Evolutionary conservation across 495 filamentous ascomycete species (phyloP).

Genomic region (Penicillium ochrochloron): DNA sequence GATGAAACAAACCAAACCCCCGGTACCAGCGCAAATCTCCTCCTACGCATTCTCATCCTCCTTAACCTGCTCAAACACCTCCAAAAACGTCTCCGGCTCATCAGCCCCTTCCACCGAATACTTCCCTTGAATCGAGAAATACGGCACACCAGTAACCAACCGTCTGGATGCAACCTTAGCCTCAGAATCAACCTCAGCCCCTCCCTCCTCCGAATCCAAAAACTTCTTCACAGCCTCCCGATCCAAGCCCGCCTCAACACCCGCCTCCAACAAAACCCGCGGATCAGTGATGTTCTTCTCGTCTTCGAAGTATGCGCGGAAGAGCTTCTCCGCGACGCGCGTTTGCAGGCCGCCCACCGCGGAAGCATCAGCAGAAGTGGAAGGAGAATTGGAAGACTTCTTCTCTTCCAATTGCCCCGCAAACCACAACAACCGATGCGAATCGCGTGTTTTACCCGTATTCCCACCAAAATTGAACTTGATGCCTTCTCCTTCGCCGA

Average conservation of each 20-base stretch:
- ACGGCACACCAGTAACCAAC: constrained; percentile 72
- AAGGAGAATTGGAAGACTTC: constrained; percentile 18
- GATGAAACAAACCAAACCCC: too few species aligned
- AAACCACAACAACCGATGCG: constrained; percentile 74
- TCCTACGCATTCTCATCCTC: constrained; percentile 27
- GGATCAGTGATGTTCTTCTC: constrained; percentile 75
- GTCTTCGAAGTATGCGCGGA: constrained; percentile 76
- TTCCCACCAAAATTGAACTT: constrained; percentile 72
- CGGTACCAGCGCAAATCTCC: not conserved
- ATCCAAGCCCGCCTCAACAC: constrained; percentile 65
- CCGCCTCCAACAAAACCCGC: constrained; percentile 63
- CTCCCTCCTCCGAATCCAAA: constrained; percentile 66
- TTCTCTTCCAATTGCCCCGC: constrained; percentile 60
- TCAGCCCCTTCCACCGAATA: constrained; percentile 69
- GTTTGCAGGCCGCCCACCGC: constrained; percentile 55
- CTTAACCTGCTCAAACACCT: constrained; percentile 59
- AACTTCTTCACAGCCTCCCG: constrained; percentile 61
- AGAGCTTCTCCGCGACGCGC: constrained; percentile 68
- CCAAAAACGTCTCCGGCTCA: constrained; percentile 60
- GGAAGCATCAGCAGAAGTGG: not conserved
- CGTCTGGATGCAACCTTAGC: constrained; percentile 60
- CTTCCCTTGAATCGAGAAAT: constrained; percentile 69
- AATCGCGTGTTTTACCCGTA: constrained; percentile 78
- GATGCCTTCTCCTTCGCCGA: constrained; percentile 70
- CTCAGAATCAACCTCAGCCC: constrained; percentile 71